These are phyloP conservation scores for Apiospora sp. DNA, from an alignment of 2,329 filamentous ascomycete genomes.

Conservation along the genomic window DNA sequence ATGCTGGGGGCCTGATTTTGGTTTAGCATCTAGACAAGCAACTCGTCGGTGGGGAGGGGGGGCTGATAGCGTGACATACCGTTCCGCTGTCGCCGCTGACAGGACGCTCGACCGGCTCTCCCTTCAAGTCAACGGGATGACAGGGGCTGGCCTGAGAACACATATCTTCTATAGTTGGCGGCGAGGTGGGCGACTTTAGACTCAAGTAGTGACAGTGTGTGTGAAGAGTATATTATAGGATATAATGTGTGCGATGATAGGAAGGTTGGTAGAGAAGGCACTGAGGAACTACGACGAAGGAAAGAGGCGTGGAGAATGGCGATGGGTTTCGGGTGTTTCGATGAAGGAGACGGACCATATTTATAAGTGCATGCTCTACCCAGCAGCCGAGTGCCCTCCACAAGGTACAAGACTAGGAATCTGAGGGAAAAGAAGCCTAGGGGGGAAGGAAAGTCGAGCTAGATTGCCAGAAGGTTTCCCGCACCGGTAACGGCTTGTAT, in stretches of 20 bases:
- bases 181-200: background rate
- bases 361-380: constrained; percentile 15
- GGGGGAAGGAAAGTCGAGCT: background rate
- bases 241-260: background rate
- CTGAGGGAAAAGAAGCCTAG: background rate
- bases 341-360: constrained; percentile 6
- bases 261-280: background rate
- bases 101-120: background rate
- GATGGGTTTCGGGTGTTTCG: background rate
- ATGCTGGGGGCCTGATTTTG: constrained; percentile 17
- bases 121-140: constrained; percentile 9
- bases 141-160: constrained; percentile 1
- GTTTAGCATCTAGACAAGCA: background rate
- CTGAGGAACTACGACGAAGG: constrained; percentile 3
- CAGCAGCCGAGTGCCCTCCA: background rate
- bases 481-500: constrained; percentile 22
- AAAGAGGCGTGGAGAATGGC: background rate
- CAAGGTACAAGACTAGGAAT: background rate
- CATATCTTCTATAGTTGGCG: background rate
- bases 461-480: constrained; percentile 11
- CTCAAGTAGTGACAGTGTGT: background rate
- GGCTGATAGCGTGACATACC: background rate
- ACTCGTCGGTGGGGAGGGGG: no score
- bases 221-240: background rate
- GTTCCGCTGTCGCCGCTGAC: constrained; percentile 18